phyloP scores from a whole-genome alignment of 352 stramenopile species.

The Phytophthora pinifolia region DNA sequence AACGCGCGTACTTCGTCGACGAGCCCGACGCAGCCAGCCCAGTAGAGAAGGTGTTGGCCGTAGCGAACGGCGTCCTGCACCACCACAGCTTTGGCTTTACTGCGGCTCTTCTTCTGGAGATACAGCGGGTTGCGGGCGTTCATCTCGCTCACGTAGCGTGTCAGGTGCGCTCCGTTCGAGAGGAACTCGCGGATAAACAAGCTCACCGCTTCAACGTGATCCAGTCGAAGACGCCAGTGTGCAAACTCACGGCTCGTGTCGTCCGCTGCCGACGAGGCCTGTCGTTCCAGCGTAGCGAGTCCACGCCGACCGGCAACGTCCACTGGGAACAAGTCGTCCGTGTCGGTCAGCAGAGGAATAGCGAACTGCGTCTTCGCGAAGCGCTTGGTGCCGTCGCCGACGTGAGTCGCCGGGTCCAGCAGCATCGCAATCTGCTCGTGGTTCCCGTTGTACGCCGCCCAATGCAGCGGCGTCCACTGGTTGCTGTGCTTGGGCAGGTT shows the following conservation, averaged over 20 bases:
- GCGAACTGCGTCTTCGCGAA: slow-evolving; percentile 43
- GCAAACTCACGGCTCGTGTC: slow-evolving; percentile 32
- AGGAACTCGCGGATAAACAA: slow-evolving; percentile 64
- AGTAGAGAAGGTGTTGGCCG: slow-evolving; percentile 79
- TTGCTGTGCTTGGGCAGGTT: slow-evolving; percentile 70
- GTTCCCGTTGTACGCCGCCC: slow-evolving; percentile 75
- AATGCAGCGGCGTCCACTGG: slow-evolving; percentile 76
- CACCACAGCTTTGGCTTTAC: slow-evolving; percentile 15
- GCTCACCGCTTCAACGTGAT: slow-evolving; percentile 51
- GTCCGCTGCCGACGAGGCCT: neutral
- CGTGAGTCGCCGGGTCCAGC: slow-evolving; percentile 35
- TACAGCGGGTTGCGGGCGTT: slow-evolving; percentile 46
- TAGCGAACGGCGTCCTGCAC: slow-evolving; percentile 57
- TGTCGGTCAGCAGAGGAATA: slow-evolving; percentile 61
- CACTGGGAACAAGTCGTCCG: slow-evolving; percentile 57
- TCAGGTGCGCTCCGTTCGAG: slow-evolving; percentile 34
- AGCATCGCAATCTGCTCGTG: slow-evolving; percentile 62
- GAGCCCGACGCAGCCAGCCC: slow-evolving; percentile 70
- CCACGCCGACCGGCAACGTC: slow-evolving; percentile 65
- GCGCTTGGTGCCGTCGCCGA: slow-evolving; percentile 5
- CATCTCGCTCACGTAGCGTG: slow-evolving; percentile 63
- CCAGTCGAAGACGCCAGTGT: slow-evolving; percentile 58
- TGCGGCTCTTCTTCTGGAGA: slow-evolving; percentile 17
- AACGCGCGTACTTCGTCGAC: slow-evolving; percentile 49
- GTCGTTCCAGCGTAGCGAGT: slow-evolving; percentile 34